A percentile compares a stretch with the other conserved stretches of the same genome.
Conservation (phyloP, 495 filamentous ascomycete species). For the Amphirosellinia nigrospora region DNA sequence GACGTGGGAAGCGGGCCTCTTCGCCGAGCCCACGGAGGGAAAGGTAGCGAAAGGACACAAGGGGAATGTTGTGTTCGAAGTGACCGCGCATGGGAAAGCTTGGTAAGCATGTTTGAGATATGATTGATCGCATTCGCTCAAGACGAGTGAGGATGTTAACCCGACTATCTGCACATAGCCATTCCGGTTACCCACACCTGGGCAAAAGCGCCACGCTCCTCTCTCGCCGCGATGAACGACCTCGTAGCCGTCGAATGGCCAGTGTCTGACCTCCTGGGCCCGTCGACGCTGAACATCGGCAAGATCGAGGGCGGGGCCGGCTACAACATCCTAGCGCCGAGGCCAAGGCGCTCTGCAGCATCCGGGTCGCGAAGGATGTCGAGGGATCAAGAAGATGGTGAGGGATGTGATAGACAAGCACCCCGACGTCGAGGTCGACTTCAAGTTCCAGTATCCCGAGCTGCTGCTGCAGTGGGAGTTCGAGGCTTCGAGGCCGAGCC, state of each 20-base stretch:
- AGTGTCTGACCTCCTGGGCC: conserved; percentile 67
- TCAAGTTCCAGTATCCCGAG: conserved; percentile 60
- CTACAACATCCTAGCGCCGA: conserved; percentile 71
- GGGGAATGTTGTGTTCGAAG: conserved; percentile 65
- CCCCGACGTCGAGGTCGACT: conserved; percentile 60
- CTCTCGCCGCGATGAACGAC: conserved; percentile 63
- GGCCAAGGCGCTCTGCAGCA: conserved; percentile 63
- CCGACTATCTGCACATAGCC: conserved; percentile 39
- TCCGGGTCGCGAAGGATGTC: conserved; percentile 68
- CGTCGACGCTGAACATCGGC: conserved; percentile 75
- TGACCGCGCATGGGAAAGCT: conserved; percentile 67
- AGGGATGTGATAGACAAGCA: conserved; percentile 54
- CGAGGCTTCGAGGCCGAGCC: conserved; percentile 66
- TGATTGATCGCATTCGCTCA: background rate
- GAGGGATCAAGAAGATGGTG: conserved; percentile 58
- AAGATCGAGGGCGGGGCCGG: conserved; percentile 70
- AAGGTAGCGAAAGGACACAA: conserved; percentile 77
- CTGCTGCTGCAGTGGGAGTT: conserved; percentile 72
- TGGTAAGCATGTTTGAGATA: conserved; percentile 33
- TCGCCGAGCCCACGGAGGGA: conserved; percentile 75
- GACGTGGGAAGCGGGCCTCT: conserved; percentile 69
- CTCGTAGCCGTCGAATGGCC: conserved; percentile 66
- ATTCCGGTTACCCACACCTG: conserved; percentile 78
- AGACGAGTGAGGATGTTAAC: background rate
- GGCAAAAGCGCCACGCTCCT: conserved; percentile 70